A percentile compares a stretch with the other conserved stretches of the same genome.
Evolutionary conservation across 768 basidiomycete genomes (phyloP).

Genomic region (Xerocomellus amylosporus): DNA sequence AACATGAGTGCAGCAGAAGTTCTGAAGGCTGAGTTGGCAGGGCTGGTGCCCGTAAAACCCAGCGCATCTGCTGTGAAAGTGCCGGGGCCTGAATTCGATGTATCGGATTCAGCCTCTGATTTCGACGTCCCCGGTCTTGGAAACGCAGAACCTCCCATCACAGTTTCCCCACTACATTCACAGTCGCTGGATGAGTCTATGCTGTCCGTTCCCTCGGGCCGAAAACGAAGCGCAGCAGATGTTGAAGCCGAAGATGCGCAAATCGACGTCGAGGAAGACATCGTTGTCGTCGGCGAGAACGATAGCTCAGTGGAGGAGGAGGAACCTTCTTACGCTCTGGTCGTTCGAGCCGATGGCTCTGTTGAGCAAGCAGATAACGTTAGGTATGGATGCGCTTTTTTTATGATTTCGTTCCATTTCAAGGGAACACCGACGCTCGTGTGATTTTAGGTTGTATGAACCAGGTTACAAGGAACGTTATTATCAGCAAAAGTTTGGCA

Average conservation of each 20-base stretch:
- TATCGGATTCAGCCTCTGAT: conserved; percentile 31
- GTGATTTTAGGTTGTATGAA: conserved; percentile 76
- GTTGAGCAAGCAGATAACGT: conserved; percentile 94
- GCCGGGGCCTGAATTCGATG: conserved; percentile 30
- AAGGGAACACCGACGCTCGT: background rate
- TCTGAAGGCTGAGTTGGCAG: conserved; percentile 85
- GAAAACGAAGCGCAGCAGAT: conserved; percentile 46
- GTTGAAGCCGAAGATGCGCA: conserved; percentile 43
- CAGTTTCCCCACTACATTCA: conserved; percentile 12
- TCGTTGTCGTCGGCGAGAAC: conserved; percentile 31
- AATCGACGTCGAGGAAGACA: conserved; percentile 27
- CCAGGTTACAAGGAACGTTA: conserved; percentile 95
- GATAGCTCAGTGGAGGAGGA: conserved; percentile 47
- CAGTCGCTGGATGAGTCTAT: conserved; percentile 22
- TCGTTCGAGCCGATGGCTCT: conserved; percentile 87
- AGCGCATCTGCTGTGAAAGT: conserved; percentile 33
- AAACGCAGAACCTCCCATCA: conserved; percentile 21
- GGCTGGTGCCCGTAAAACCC: conserved; percentile 42
- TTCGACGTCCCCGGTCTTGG: conserved; percentile 36
- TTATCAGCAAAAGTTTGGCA: conserved; percentile 89
- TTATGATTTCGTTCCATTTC: background rate
- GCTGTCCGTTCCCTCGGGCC: conserved; percentile 21
- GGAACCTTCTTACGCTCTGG: conserved; percentile 54
- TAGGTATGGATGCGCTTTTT: conserved; percentile 53
- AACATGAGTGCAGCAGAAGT: conserved; percentile 96